A percentile compares a stretch with the other conserved stretches of the same genome.
phyloP scores from a whole-genome alignment of 1,284 basidiomycete species.

The Jaminaea rosea region DNA sequence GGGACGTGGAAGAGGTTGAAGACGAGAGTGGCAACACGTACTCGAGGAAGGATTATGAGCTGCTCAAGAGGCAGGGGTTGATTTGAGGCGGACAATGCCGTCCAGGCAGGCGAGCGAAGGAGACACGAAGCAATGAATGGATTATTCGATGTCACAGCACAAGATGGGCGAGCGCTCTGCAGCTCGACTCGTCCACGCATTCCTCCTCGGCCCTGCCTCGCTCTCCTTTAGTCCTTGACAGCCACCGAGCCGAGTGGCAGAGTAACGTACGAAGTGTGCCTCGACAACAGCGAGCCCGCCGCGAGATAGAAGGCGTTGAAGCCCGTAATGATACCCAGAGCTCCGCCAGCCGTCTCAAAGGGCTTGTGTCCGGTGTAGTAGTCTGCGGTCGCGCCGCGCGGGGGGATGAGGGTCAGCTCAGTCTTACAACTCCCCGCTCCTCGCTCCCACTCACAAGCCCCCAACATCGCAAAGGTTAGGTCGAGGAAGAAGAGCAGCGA shows the following conservation, averaged over 20 bases:
- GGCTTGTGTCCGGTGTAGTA: constrained; percentile 9
- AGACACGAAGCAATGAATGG: no score
- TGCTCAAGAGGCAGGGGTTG: constrained; percentile 45
- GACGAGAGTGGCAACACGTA: constrained; percentile 45
- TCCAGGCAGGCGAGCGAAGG: no score
- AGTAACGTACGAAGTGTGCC: constrained; percentile 26
- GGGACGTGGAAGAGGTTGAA: constrained; percentile 43
- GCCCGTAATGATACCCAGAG: constrained; percentile 20
- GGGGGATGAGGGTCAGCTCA: no score
- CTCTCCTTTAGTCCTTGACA: background rate
- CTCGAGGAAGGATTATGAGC: constrained; percentile 43
- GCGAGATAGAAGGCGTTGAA: constrained; percentile 31
- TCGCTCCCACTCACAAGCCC: no score
- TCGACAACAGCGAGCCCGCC: constrained; percentile 16
- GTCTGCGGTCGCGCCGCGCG: background rate
- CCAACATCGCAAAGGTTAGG: constrained; percentile 8
- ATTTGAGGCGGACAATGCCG: constrained; percentile 18
- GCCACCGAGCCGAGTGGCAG: constrained; percentile 20
- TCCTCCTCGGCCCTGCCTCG: background rate
- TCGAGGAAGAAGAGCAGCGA: constrained; percentile 14
- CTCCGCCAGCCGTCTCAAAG: constrained; percentile 19
- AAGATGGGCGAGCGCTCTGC: no score
- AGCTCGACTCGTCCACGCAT: no score
- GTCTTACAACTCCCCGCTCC: no score
- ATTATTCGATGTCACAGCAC: no score